Base-by-base conservation (phyloP, 1,284 basidiomycete genomes). In the Ustilago vetiveriae region DNA sequence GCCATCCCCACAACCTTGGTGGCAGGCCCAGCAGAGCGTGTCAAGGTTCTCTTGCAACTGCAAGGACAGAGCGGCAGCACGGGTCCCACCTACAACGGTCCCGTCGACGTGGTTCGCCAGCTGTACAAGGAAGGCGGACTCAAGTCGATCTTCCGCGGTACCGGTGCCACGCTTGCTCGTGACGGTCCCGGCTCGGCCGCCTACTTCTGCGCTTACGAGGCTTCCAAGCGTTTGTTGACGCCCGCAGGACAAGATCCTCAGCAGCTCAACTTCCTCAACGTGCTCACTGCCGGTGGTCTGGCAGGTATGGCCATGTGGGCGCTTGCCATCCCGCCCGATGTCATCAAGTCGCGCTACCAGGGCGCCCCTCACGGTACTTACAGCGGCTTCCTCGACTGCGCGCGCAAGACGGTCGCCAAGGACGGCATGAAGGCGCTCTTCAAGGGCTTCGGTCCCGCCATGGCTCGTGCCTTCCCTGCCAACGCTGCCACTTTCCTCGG, bases 151-250 rank as follows among this genome's bases (percentile, higher is more conserved):
- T 98, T 91, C 85, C 88, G 95, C 68, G 96, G 96, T 40, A 92
- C 94, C 2, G 86, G 87, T 57, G 96, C 95, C 14, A 99, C 96
- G 0, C 85, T 99, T 13, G 90, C 90, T 33, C 88, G 96, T 73
- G 96, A 99, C 82, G 95, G 94, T 49, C 96, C 96, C 3, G 96
- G 96, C 47, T 92, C 90, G 76, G 96, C 96, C 69, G 94, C 92
- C 41, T 98, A 98, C 85, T 99, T 99, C 82, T 92, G 92, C 26
- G 91, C 94, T 6, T 99, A 99, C 83, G 96, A 99, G 84, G 86
- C 92, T 35, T 89, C 92, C 55, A 98, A 98, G 85, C 91, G 90
- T 78, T 83, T 86, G 9, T 84, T 99, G 58, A 92, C 89, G 40
- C 91, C 92, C 21, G 58, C 65, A 3, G 87, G 87, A 40, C 90